Evolutionary conservation across 495 filamentous ascomycete genomes (phyloP).

Genomic region (Corynascus novoguineensis): DNA sequence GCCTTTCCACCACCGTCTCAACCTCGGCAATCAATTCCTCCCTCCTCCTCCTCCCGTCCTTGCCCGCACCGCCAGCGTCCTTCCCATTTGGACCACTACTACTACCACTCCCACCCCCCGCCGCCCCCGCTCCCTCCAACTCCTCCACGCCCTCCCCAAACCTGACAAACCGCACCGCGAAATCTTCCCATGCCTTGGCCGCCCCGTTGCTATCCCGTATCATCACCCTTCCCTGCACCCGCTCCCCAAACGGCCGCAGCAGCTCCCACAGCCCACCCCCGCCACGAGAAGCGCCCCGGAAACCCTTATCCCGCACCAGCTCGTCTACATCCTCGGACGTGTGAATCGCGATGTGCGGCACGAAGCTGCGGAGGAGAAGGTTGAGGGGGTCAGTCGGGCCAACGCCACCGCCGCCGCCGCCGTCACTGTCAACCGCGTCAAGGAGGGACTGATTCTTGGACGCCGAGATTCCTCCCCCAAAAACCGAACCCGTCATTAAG

Average conservation of each 20-base stretch:
- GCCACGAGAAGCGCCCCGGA: conserved; percentile 33
- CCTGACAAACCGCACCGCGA: conserved; percentile 74
- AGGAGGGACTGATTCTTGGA: conserved; percentile 35
- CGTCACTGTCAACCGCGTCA: too few relatives aligned
- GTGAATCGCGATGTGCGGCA: conserved; percentile 79
- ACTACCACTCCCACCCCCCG: conserved; percentile 29
- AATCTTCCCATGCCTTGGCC: conserved; percentile 81
- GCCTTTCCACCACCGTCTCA: conserved; percentile 49
- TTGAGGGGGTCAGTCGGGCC: conserved; percentile 59
- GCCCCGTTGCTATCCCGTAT: conserved; percentile 83
- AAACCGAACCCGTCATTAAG: conserved; percentile 38
- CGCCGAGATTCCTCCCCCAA: conserved; percentile 28
- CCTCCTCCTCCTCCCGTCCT: not conserved
- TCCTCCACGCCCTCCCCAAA: conserved; percentile 56
- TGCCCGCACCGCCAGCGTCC: conserved; percentile 12
- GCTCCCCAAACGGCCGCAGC: conserved; percentile 87
- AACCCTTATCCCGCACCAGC: conserved; percentile 77
- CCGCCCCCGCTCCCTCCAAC: conserved; percentile 41
- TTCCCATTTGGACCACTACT: conserved; percentile 22
- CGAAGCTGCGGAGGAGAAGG: conserved; percentile 75
- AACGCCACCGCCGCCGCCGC: conserved; percentile 42
- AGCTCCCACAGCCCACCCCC: conserved; percentile 71
- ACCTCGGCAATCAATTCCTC: conserved; percentile 30
- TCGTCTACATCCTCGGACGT: conserved; percentile 78
- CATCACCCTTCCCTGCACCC: conserved; percentile 77